Evolutionary conservation across 2,329 filamentous ascomycete genomes (phyloP), one percentile per base, ranked within the genome.

Genomic region (Stachybotrys elegans): DNA sequence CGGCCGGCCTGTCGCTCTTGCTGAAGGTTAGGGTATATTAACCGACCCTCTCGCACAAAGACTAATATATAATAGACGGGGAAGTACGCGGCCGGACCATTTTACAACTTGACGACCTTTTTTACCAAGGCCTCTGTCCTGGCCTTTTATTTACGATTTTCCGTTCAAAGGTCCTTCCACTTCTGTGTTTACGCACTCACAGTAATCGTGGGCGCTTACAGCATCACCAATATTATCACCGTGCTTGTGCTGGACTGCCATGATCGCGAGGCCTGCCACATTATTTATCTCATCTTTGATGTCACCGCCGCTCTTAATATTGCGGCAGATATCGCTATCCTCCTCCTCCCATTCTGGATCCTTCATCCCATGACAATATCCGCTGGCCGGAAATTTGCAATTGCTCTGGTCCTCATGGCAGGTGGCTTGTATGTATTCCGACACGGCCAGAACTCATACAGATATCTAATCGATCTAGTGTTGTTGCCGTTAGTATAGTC

Each of bases 101-200:
- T 39, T 3, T 55, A 55, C 29, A 55, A 51, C 29, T 21, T 55
- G 6, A 46, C 51, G 2, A 48, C 49, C 2, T 25, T 55, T 11
- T 55, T 55, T 13, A 49, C 48, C 20, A 55, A 55, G 16, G 51
- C 45, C 4, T 55, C 53, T 2, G 48, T 55, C 12, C 38, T 55
- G 3, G 27, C 44, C 14, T 55, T 55, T 12, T 55, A 52, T 35
- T 45, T 55, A 1, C 52, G 53, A 2, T 55, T 55, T 14, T 43
- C 45, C 8, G 35, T 46, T 21, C 40, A 46, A 6, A 7, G 14
- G 14, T 25, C 37, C 12, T 48, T 43, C 3, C 38, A 32, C 17
- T n/a, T 32, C 4, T 40, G 36, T 9, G 17, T 25, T 12, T 48
- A 46, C 21, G 11, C 6, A 0, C 29, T 50, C 4, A 12, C 48